Evolutionary conservation across 2,329 filamentous ascomycete genomes (phyloP), one percentile per base, ranked within the genome.

Genomic region (Fusarium pilosicola): DNA sequence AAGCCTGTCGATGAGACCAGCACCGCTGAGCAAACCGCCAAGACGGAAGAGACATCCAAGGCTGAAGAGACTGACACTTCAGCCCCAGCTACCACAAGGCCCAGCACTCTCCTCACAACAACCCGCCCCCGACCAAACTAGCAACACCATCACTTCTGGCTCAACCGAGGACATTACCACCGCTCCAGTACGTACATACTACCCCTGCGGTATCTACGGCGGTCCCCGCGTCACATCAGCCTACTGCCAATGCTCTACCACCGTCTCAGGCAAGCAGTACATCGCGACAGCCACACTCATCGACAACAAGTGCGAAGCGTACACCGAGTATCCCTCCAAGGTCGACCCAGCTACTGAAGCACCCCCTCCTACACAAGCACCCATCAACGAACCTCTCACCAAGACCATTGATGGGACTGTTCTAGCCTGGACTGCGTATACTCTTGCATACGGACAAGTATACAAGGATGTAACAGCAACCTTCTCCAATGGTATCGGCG

Each of bases 191-290:
- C 64, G 64, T 12, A 67, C 64, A 6, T 57, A 67, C 44, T 66
- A 56, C 15, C 64, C 64, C 7, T 64, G 64, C 14, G 24, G 10
- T 1, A 15, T 42, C 26, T 44, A 26, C 18, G 60, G 64, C 5
- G 64, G 64, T 10, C 64, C 64, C 3, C 49, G 51, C 0, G 60
- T 67, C 0, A 39, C 59, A 9, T 42, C 49, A 12, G 34, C 64
- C 7, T 65, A 64, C 44, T 67, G 64, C n/a, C 60, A 64, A 14
- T 67, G 64, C 17, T 30, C 24, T 8, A 67, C 60, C 11, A 67
- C 64, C 15, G 22, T 65, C 26, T 44, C 30, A 1, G 62, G 57
- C 13, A 65, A 65, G 32, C 56, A 62, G n/a, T 65, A 65, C 41
- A 9, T 62, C 57, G 56, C 36, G 5, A 62, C 56, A 11, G 49